A percentile compares a stretch with the other conserved stretches of the same genome.
Evolutionary conservation across 2,329 filamentous ascomycete species (phyloP).

Genomic region (Knoxdaviesia capensis): DNA sequence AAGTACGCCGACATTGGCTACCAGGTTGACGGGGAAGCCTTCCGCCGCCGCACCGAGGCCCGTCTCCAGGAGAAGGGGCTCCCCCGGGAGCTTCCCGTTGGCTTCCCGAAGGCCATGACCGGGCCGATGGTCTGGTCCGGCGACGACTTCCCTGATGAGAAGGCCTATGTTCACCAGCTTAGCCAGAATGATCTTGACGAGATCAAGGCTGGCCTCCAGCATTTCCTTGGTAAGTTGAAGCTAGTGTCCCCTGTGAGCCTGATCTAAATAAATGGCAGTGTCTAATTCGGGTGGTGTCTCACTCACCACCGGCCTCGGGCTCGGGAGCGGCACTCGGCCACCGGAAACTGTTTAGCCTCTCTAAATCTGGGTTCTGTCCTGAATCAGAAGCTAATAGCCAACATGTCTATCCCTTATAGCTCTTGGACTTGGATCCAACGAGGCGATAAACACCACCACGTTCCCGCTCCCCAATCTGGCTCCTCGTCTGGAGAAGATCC

Average conservation of each 20-base stretch:
- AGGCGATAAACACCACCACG: slow-evolving; percentile 13
- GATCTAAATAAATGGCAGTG: too few relatives aligned
- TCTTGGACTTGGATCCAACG: slow-evolving; percentile 1
- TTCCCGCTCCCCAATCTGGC: slow-evolving; percentile 33
- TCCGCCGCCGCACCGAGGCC: slow-evolving; percentile 2
- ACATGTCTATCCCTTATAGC: neutral
- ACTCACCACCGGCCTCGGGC: neutral
- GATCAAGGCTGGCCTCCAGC: slow-evolving; percentile 2
- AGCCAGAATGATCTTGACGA: slow-evolving; percentile 1
- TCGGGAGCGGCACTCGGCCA: neutral
- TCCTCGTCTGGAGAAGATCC: slow-evolving; percentile 21
- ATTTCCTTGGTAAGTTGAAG: slow-evolving; percentile 4
- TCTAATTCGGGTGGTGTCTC: too few relatives aligned
- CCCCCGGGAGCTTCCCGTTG: slow-evolving; percentile 1
- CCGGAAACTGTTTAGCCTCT: neutral
- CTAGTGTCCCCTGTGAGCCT: too few relatives aligned
- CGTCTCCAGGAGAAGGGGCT: slow-evolving; percentile 3
- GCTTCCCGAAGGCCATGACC: slow-evolving; percentile 1
- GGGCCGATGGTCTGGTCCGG: slow-evolving; percentile 4
- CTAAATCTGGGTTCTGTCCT: too few relatives aligned
- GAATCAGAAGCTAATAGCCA: too few relatives aligned
- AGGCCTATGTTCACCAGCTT: slow-evolving; percentile 1
- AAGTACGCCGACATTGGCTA: slow-evolving; percentile 4
- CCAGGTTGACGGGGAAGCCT: slow-evolving; percentile 4
- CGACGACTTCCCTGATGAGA: slow-evolving; percentile 1